Conservation (phyloP, 202 grass and related monocot genomes). For the Digitaria exilis region DNA sequence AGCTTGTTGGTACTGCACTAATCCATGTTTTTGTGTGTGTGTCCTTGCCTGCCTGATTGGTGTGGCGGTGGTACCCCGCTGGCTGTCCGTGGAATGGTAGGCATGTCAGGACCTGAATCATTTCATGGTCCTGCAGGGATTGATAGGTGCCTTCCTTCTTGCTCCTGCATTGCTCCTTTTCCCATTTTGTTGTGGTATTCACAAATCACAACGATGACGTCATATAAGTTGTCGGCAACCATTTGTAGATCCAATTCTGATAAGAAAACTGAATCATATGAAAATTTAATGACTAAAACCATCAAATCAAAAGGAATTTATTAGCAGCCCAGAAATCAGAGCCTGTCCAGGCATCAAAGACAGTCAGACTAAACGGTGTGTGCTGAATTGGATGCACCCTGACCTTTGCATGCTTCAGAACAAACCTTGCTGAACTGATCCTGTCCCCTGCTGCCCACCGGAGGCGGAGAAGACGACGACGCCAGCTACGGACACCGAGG, state of each 20-base stretch:
- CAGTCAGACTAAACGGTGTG: neutral
- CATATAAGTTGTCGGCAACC: neutral
- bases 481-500: neutral
- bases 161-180: neutral
- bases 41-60: neutral
- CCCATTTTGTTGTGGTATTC: neutral
- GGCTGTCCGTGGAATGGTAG: constrained; percentile 28
- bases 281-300: neutral
- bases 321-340: neutral
- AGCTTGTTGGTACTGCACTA: neutral
- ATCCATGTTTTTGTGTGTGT: neutral
- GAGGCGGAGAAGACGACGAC: constrained; percentile 24
- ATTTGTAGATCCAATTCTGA: neutral
- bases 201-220: neutral
- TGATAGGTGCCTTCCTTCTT: constrained; percentile 11
- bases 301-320: neutral
- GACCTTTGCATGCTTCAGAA: neutral
- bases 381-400: neutral
- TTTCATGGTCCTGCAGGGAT: constrained; percentile 32
- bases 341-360: neutral
- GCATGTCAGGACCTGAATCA: constrained; percentile 40
- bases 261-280: neutral
- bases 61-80: neutral
- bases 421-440: neutral
- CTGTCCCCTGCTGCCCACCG: constrained; percentile 1